phyloP scores from a whole-genome alignment of 2,329 filamentous ascomycete genomes.

The Arthroderma sp. region DNA sequence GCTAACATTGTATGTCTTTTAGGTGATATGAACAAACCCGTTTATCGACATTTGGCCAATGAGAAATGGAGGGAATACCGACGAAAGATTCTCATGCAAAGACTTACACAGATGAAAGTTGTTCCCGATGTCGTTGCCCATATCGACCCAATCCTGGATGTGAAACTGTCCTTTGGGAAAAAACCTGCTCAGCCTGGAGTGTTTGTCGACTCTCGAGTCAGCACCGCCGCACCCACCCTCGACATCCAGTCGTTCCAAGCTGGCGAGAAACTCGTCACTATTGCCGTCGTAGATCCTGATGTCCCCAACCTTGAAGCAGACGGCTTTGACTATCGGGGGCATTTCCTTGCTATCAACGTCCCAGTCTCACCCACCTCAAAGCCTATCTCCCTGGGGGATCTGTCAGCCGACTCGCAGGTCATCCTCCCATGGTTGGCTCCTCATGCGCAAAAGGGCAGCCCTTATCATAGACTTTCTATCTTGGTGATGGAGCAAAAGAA shows the following conservation, averaged over 20 bases:
- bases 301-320: conserved; percentile 68
- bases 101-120: conserved; percentile 73
- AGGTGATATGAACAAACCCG: conserved; percentile 94
- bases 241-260: conserved; percentile 74
- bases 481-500: conserved; percentile 70
- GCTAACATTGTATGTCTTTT: conserved; percentile 13
- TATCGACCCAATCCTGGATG: conserved; percentile 64
- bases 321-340: conserved; percentile 65
- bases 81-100: conserved; percentile 65
- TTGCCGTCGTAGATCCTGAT: conserved; percentile 80
- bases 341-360: conserved; percentile 71
- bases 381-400: conserved; percentile 50
- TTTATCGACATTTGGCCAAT: conserved; percentile 83
- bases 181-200: conserved; percentile 61
- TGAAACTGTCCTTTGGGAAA: conserved; percentile 66
- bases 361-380: conserved; percentile 48
- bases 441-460: conserved; percentile 75
- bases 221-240: conserved; percentile 60
- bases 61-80: conserved; percentile 78
- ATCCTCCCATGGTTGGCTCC: conserved; percentile 72
- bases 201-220: conserved; percentile 60
- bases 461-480: conserved; percentile 78
- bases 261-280: conserved; percentile 67
- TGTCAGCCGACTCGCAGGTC: conserved; percentile 51
- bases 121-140: conserved; percentile 76